Conservation (phyloP, 352 stramenopile genomes). For the Phytophthora crassamura region DNA sequence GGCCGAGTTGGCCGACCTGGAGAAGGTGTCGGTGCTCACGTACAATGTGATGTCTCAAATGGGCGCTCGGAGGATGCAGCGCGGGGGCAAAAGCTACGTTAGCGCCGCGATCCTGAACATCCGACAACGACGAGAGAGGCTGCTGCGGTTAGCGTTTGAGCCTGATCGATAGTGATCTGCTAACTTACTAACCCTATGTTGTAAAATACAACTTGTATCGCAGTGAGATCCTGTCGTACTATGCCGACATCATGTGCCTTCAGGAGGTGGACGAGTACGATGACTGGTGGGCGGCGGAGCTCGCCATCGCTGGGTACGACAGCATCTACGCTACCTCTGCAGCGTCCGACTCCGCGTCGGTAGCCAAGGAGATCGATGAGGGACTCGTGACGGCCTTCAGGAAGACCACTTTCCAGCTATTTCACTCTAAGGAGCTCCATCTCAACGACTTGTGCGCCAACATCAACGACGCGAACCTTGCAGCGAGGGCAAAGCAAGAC, state of each 20-base stretch:
- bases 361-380: conserved; percentile 47
- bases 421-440: conserved; percentile 59
- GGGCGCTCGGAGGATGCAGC: conserved; percentile 59
- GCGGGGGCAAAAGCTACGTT: conserved; percentile 59
- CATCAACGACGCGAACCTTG: conserved; percentile 55
- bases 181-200: not conserved
- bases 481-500: conserved; percentile 61
- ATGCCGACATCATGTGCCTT: conserved; percentile 87
- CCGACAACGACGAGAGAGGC: conserved; percentile 51
- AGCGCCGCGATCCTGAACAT: conserved; percentile 61
- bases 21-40: conserved; percentile 73
- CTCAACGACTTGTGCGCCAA: conserved; percentile 60
- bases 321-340: conserved; percentile 60
- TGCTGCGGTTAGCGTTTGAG: conserved; percentile 50
- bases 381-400: conserved; percentile 87
- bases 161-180: not conserved
- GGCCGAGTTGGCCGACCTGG: conserved; percentile 47
- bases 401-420: conserved; percentile 80
- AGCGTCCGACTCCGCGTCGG: conserved; percentile 15
- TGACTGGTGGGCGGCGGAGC: conserved; percentile 78
- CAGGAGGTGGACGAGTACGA: conserved; percentile 90
- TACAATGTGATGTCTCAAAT: conserved; percentile 90
- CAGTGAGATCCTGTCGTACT: conserved; percentile 78
- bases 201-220: not conserved
- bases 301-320: conserved; percentile 83